Conservation (phyloP, 2,329 filamentous ascomycete species). For the Calonectria leucothoes region DNA sequence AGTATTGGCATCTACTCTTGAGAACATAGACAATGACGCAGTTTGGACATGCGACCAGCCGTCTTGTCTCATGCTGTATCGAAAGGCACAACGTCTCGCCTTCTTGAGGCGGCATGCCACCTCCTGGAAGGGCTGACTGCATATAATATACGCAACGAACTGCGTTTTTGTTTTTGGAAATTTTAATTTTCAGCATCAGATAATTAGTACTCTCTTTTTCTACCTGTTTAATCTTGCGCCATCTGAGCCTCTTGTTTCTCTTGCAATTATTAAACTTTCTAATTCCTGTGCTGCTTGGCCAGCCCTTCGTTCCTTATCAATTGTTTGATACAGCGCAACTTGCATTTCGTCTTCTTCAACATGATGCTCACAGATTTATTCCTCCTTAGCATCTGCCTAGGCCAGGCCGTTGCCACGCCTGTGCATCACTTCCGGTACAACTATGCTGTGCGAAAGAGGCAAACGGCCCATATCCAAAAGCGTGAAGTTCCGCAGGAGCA, state of each 20-base stretch:
- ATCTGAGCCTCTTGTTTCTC: background rate
- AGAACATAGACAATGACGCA: background rate
- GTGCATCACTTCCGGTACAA: conserved; percentile 4
- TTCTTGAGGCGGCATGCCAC: background rate
- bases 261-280: background rate
- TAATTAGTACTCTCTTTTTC: background rate
- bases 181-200: background rate
- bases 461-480: conserved; percentile 22
- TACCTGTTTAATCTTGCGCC: background rate
- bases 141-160: background rate
- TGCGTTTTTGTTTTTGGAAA: background rate
- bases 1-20: background rate
- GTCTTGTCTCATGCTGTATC: background rate
- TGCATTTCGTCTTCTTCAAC: background rate
- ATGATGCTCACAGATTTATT: conserved; percentile 30
- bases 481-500: conserved; percentile 68
- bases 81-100: background rate
- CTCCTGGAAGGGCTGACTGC: background rate
- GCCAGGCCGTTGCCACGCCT: conserved; percentile 32
- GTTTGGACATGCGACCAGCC: background rate
- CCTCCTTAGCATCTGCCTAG: conserved; percentile 22
- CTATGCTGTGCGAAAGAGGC: background rate
- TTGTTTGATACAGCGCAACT: background rate
- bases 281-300: background rate
- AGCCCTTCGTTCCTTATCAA: background rate